Base-by-base conservation (phyloP, 2,329 filamentous ascomycete species). In the Penicillium concentricum region DNA sequence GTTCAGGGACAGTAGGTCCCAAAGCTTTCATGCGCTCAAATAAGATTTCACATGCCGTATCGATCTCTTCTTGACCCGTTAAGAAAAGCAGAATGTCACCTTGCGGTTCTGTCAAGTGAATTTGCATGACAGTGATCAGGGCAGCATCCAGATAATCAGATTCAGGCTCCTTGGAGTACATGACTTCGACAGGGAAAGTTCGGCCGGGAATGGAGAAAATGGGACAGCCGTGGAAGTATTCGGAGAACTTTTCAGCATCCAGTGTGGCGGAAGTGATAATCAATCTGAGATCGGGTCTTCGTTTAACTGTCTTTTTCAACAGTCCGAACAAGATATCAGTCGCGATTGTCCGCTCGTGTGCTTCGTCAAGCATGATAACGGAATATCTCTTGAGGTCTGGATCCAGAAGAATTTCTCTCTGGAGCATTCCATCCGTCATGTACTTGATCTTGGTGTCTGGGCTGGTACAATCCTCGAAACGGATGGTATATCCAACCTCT, bases 341-440 rank as follows among this genome's bases (percentile, higher is more conserved):
- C 0, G 93, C 86, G 66, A 99, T 96, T 0, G 94, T 99, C 58
- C 94, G 87, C 73, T 99, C 94, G 85, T 99, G 94, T 4, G 94
- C 94, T 72, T 99, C 94, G 72, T 99, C 94, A 66, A 99, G 83
- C 88, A 99, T 99, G 69, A 99, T 97, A 59, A 94, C 91, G 0
- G 92, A 96, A 71, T 99, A 99, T 63, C 90, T 86, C 69, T 84
- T 89, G 63, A 99, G 78, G 67, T 96, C 89, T 0, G 92, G 90
- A 72, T 99, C 94, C 64, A 97, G 83, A 50, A 99, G 82, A 71
- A 97, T 92, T 77, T 99, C 94, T 79, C 94, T 85, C 77, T 97
- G 87, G 72, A 99, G 84, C 90, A 97, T 97, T 75, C 94, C 94
- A 69, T 99, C 94, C 16, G 94, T 99, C 93, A 99, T 97, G 78